Percentiles rank a stretch among this genome's conserved stretches.
These are phyloP conservation scores for Fusarium subtropicale DNA, from an alignment of 2,329 filamentous ascomycete genomes.

Conservation along the genomic window DNA sequence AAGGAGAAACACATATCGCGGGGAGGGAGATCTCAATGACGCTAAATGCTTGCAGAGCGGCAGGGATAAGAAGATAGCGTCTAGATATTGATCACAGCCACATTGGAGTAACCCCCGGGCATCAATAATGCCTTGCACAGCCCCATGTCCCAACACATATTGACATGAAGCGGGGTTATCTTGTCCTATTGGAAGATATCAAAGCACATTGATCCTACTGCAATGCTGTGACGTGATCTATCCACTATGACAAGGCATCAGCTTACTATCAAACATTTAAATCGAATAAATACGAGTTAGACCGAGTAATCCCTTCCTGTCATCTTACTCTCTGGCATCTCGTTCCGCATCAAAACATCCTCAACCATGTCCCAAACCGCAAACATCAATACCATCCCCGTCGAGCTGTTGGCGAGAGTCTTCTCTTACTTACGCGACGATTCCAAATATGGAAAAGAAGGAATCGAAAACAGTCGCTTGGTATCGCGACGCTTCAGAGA, in stretches of 20 bases:
- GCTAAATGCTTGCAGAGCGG: not conserved
- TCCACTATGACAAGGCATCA: not conserved
- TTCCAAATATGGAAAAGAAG: not conserved
- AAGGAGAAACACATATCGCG: not conserved
- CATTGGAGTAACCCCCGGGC: not conserved
- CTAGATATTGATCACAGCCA: not conserved
- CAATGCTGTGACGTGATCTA: not conserved
- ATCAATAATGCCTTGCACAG: not conserved
- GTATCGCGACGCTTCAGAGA: conserved; percentile 5
- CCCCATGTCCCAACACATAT: not conserved
- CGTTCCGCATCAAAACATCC: not conserved
- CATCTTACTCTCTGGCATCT: too few relatives aligned
- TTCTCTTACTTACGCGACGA: not conserved
- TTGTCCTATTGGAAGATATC: not conserved
- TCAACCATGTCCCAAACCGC: not conserved
- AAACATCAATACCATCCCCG: not conserved
- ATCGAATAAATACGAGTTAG: too few relatives aligned
- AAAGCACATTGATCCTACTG: not conserved
- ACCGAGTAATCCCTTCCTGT: rapidly evolving
- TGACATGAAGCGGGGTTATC: not conserved
- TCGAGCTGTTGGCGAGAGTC: not conserved
- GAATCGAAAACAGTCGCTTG: conserved; percentile 1
- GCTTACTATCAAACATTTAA: not conserved
- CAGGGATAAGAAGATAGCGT: not conserved
- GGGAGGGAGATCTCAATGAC: rapidly evolving